phyloP scores from a whole-genome alignment of 1,284 basidiomycete species.

The Rhodotorula sp. region DNA sequence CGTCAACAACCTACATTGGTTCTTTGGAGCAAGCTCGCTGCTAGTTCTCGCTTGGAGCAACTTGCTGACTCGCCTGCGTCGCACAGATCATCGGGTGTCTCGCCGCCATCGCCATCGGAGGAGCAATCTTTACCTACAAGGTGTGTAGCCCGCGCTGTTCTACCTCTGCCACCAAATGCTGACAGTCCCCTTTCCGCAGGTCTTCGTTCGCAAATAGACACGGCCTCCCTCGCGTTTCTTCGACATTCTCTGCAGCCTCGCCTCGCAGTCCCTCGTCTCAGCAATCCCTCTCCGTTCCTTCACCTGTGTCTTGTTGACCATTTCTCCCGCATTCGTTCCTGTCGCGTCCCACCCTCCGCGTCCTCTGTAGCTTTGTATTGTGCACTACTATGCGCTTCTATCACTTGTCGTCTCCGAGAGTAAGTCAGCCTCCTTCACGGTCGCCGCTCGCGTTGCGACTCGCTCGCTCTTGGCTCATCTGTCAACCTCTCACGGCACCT shows the following conservation, averaged over 20 bases:
- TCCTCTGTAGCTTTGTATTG: too few species aligned
- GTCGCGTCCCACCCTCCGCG: too few species aligned
- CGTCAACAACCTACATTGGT: constrained; percentile 61
- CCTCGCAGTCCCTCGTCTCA: too few species aligned
- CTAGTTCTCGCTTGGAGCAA: background rate
- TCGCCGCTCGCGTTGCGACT: background rate
- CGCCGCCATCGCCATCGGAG: constrained; percentile 39
- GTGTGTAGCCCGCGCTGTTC: constrained; percentile 1
- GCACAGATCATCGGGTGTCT: constrained; percentile 41
- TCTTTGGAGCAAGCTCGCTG: constrained; percentile 62
- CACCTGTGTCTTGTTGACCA: background rate
- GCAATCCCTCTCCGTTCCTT: background rate
- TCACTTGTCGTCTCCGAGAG: too few species aligned
- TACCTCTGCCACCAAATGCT: background rate
- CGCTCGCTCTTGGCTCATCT: background rate
- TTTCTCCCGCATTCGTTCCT: too few species aligned
- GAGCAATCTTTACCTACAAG: constrained; percentile 41
- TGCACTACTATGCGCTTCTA: too few species aligned
- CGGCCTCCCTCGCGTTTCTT: background rate
- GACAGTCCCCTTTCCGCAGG: background rate
- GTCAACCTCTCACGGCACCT: background rate
- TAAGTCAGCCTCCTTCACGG: background rate
- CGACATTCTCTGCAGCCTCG: background rate
- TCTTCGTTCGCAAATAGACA: constrained; percentile 19
- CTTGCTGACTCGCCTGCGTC: background rate